phyloP scores from a whole-genome alignment of 768 basidiomycete genomes.

The Naganishia antarctica region DNA sequence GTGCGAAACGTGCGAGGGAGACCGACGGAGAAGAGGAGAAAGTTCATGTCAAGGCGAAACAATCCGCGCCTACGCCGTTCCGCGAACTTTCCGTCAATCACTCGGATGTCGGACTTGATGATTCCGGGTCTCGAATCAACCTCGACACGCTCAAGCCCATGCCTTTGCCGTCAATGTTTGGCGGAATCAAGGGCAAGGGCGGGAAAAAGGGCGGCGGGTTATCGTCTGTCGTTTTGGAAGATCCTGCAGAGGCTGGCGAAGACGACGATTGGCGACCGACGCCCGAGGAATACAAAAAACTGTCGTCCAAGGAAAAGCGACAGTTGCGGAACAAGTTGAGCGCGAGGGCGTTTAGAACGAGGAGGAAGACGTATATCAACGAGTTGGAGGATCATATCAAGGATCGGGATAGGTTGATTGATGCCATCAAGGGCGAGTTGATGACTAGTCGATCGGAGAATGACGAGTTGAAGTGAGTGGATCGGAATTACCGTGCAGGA shows the following conservation, averaged over 20 bases:
- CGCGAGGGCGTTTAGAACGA: constrained; percentile 88
- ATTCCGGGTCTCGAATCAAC: neutral
- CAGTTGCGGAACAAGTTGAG: constrained; percentile 95
- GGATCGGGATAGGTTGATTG: constrained; percentile 83
- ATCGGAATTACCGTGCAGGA: neutral
- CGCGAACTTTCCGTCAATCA: constrained; percentile 10
- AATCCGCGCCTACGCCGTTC: neutral
- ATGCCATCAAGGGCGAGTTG: constrained; percentile 77
- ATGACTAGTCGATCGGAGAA: constrained; percentile 76
- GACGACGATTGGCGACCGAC: constrained; percentile 48
- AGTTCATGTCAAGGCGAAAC: constrained; percentile 9
- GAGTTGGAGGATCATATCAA: constrained; percentile 90
- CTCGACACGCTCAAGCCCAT: constrained; percentile 12
- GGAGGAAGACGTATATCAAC: constrained; percentile 92
- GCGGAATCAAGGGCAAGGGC: constrained; percentile 48
- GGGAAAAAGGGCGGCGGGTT: constrained; percentile 49
- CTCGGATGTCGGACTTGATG: constrained; percentile 2
- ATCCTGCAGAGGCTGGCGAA: constrained; percentile 46
- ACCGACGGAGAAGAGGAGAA: neutral
- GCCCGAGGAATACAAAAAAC: constrained; percentile 90
- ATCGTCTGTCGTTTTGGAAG: constrained; percentile 43
- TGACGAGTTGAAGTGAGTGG: constrained; percentile 57
- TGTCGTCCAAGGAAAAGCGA: constrained; percentile 91
- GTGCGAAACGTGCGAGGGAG: neutral
- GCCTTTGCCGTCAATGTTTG: constrained; percentile 42